These are phyloP conservation scores for Toxoplasma gondii DNA, from an alignment of 169 alveolate species.

Conservation along the genomic window DNA sequence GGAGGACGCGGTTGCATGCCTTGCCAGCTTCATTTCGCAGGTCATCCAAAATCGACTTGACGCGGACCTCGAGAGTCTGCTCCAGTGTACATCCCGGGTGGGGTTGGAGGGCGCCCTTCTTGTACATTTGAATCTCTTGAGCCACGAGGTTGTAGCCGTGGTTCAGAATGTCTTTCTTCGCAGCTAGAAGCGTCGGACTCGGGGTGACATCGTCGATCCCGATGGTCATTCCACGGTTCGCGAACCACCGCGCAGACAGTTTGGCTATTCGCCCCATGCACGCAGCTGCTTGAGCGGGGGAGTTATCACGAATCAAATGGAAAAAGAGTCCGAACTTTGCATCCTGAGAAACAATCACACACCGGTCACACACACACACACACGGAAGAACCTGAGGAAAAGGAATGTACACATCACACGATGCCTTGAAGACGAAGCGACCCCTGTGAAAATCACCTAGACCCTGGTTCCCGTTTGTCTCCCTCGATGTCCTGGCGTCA, in stretches of 20 bases:
- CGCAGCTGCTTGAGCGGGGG: conserved; percentile 90
- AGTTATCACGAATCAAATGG: conserved; percentile 92
- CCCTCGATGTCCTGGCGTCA: too few relatives aligned
- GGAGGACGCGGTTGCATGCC: conserved; percentile 88
- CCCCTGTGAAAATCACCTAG: too few relatives aligned
- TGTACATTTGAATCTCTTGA: conserved; percentile 84
- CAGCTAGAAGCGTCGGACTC: conserved; percentile 43
- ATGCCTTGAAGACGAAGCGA: not conserved
- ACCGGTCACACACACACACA: not conserved
- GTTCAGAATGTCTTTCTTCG: conserved; percentile 77
- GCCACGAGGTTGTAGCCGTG: conserved; percentile 90
- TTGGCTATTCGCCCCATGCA: conserved; percentile 96
- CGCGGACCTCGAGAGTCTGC: conserved; percentile 93
- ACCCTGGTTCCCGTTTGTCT: too few relatives aligned
- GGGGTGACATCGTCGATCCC: conserved; percentile 99
- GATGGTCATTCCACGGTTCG: conserved; percentile 97
- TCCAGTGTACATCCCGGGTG: conserved; percentile 97
- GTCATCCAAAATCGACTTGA: conserved; percentile 91
- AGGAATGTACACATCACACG: not conserved
- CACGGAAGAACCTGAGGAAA: not conserved
- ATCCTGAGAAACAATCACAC: conserved; percentile 68
- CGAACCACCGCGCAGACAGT: conserved; percentile 94
- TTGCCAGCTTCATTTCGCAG: conserved; percentile 95
- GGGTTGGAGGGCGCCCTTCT: conserved; percentile 87
- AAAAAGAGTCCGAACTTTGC: conserved; percentile 94